Base-by-base conservation (phyloP, 2,329 filamentous ascomycete genomes). In the Aspergillus caelatus region DNA sequence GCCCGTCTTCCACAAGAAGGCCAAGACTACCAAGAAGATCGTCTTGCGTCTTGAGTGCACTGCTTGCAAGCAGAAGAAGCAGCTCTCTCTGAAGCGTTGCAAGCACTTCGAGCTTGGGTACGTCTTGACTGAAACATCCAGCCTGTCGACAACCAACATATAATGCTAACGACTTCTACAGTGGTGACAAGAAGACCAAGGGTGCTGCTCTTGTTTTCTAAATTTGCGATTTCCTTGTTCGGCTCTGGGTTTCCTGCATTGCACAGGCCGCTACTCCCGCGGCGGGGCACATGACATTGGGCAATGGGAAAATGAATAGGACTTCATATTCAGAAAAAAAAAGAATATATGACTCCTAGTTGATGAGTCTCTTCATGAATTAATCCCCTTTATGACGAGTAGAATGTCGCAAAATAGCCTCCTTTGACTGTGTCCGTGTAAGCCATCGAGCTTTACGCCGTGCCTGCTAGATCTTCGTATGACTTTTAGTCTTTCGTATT, bases 111-210 rank as follows among this genome's bases (percentile, higher is more conserved):
- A 99, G 88, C 87, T 99, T 80, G 95, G 93, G 92, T 96, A 93
- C 71, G 92, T 89, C 12, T 21, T 32, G 16, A 52, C 21, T 32
- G n/a, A 61, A 16, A 34, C 23, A 34, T 21, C 28, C 11, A 21
- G 32, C 30, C 11, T 26, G 4, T 58, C 14, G 4, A 34, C 8
- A 19, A 4, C 5, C 21, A 23, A 23, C 8, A 14, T 28, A 4
- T 14, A 41, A 72, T 77, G 70, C 82, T 86, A 80, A 86, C 77
- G 57, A 62, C 66, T 68, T 69, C 62, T 74, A 77, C 76, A 96
- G 95, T 90, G 95, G 95, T 89, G 95, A 99, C 91, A 99, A 99
- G 94, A 99, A 99, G 93, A 99, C 95, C 79, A 99, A 99, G 93
- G 95, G 95, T 91, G 95, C 95, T 78, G 95, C 95, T 84, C 90